Base-by-base conservation (phyloP, 2,329 filamentous ascomycete genomes). In the Pseudogymnoascus pannorum region DNA sequence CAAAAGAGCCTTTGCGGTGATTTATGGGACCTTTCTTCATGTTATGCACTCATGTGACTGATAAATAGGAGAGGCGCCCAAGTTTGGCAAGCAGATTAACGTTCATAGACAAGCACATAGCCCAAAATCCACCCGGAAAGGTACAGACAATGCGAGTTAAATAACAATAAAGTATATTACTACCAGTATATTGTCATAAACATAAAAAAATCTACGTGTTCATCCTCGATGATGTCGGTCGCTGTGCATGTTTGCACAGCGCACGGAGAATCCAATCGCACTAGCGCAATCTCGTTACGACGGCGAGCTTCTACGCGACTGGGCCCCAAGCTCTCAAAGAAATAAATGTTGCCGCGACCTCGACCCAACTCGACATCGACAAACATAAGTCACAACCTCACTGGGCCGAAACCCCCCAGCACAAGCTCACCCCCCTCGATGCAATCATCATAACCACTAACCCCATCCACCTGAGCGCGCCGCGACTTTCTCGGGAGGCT, bases 231-330 rank as follows among this genome's bases (percentile, higher is more conserved):
- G 44, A 51, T 51, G 44, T 51, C 44, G 22, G 22, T 51, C 24
- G 44, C 14, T n/a, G n/a, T n/a, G 44, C 44, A 14, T 29, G 16
- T 24, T 24, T 29, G 44, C 16, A 51, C 14, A n/a, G 44, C 26
- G 44, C 44, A 51, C 24, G 44, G 44, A 51, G 44, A 51, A 51
- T 51, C 54, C 54, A 58, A 58, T 58, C 54, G 54, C 54, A 38
- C 54, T 58, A 58, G 54, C 54, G 54, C 54, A 38, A 58, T 58
- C 54, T 58, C 29, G 29, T 36, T 36, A 38, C 44, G 44, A 51
- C 44, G 44, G 14, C 44, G 44, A 51, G 44, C 44, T 51, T 51
- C 54, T 58, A 35, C 54, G 54, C 54, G 54, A 58, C 54, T 26
- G 33, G 54, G 8, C 20, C 29, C 29, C 44, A 29, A 51, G 44